Conservation (phyloP, 352 stramenopile species). For the Phytophthora gonapodyides region DNA sequence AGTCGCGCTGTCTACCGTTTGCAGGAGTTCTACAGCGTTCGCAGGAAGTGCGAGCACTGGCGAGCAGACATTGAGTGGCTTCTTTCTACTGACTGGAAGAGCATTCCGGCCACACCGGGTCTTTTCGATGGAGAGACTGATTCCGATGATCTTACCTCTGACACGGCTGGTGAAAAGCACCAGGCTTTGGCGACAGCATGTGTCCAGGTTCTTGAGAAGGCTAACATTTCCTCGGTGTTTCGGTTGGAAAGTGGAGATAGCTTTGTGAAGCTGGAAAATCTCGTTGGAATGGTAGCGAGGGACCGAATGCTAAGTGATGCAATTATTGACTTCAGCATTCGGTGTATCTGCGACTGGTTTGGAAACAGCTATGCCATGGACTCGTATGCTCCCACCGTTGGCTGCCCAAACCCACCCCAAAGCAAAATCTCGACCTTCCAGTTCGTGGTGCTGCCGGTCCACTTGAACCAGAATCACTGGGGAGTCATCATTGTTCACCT, state of each 20-base stretch:
- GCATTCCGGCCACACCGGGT: not conserved
- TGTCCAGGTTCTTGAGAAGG: not conserved
- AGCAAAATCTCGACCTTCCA: not conserved
- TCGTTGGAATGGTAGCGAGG: constrained; percentile 5
- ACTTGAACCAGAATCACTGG: constrained; percentile 2
- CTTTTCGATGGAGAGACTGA: constrained; percentile 8
- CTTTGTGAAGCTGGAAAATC: constrained; percentile 3
- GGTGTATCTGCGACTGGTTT: constrained; percentile 1
- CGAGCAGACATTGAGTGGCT: not conserved
- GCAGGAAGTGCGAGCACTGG: not conserved
- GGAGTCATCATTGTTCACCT: not conserved
- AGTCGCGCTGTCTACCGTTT: not conserved
- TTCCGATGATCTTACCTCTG: not conserved
- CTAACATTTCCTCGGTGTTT: not conserved
- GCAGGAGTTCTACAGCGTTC: constrained; percentile 11
- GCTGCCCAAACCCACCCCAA: not conserved
- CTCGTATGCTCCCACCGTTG: not conserved
- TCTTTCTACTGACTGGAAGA: not conserved
- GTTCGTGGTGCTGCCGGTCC: not conserved
- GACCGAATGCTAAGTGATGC: constrained; percentile 8
- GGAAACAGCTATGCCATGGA: constrained; percentile 3
- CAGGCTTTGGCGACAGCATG: not conserved
- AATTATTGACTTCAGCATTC: constrained; percentile 6
- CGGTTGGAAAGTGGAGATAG: not conserved
- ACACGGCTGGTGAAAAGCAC: not conserved